Evolutionary conservation across 108 stramenopile species (phyloP).

Genomic region (Cylindrotheca closterium): DNA sequence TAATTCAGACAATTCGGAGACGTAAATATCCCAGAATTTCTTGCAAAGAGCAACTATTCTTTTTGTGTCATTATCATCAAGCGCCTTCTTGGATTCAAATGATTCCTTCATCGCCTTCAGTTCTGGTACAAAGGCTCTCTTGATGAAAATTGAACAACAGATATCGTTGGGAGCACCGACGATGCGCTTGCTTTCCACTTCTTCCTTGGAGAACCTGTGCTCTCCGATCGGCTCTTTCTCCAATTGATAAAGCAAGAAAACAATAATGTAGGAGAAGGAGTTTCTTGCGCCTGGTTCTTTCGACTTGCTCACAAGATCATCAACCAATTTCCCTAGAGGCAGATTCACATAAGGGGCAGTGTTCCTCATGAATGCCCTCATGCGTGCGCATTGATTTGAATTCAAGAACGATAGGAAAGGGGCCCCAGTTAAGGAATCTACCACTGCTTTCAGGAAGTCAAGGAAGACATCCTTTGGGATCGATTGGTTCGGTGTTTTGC

Average conservation of each 20-base stretch:
- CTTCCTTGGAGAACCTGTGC: constrained; percentile 41
- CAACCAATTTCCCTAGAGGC: constrained; percentile 31
- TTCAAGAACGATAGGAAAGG: constrained; percentile 70
- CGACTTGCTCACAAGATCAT: constrained; percentile 17
- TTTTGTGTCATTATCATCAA: constrained; percentile 5
- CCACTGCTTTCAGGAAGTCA: constrained; percentile 50
- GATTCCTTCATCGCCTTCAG: constrained; percentile 19
- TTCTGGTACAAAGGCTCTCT: constrained; percentile 45
- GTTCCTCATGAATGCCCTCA: constrained; percentile 78
- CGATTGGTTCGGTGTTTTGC: constrained; percentile 21
- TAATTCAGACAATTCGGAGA: constrained; percentile 35
- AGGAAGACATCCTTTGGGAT: constrained; percentile 53
- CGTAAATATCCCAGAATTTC: constrained; percentile 65
- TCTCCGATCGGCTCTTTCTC: constrained; percentile 54
- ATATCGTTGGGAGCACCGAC: constrained; percentile 60
- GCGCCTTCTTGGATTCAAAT: constrained; percentile 5
- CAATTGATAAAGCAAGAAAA: constrained; percentile 62
- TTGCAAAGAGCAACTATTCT: constrained; percentile 43
- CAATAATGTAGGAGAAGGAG: constrained; percentile 53
- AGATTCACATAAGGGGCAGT: constrained; percentile 62
- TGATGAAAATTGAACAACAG: constrained; percentile 65
- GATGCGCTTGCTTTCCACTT: constrained; percentile 44
- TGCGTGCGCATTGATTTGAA: constrained; percentile 73
- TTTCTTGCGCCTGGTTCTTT: constrained; percentile 31
- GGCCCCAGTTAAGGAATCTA: constrained; percentile 48